A percentile compares a stretch with the other conserved stretches of the same genome.
phyloP scores from a whole-genome alignment of 148 eudicot genomes.

The Salicornia ramosissima region DNA sequence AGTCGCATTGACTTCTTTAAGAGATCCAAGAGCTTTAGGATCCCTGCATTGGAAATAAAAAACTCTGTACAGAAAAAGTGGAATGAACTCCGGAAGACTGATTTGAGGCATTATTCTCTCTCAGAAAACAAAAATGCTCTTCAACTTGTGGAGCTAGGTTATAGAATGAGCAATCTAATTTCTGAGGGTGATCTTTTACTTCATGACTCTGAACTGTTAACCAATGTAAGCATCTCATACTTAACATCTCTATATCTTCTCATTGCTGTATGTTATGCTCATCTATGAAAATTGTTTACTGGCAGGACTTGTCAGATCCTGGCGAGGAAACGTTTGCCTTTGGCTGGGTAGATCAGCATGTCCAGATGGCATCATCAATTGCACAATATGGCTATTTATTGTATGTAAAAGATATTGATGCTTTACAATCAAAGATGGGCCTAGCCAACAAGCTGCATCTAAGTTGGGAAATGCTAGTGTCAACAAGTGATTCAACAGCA shows the following conservation, averaged over 20 bases:
- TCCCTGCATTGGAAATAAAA: slow-evolving; percentile 22
- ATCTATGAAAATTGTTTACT: slow-evolving; percentile 16
- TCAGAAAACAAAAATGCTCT: slow-evolving; percentile 46
- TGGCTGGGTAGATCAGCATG: slow-evolving; percentile 60
- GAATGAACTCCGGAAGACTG: slow-evolving; percentile 55
- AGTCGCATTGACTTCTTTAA: slow-evolving; percentile 70
- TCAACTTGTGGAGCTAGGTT: slow-evolving; percentile 39
- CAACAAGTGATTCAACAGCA: slow-evolving; percentile 54
- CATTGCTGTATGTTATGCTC: slow-evolving; percentile 5
- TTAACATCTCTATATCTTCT: neutral
- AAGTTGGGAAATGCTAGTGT: slow-evolving; percentile 63
- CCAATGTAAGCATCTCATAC: slow-evolving; percentile 12
- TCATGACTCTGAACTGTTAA: slow-evolving; percentile 43
- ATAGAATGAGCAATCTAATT: slow-evolving; percentile 56
- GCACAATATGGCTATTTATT: slow-evolving; percentile 78
- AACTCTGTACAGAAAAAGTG: slow-evolving; percentile 67
- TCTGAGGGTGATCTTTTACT: slow-evolving; percentile 76
- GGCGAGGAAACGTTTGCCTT: slow-evolving; percentile 44
- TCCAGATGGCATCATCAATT: slow-evolving; percentile 55
- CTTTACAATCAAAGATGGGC: slow-evolving; percentile 40
- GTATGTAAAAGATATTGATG: slow-evolving; percentile 50
- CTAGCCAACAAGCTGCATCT: slow-evolving; percentile 40
- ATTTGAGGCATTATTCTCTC: slow-evolving; percentile 43
- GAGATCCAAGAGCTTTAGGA: slow-evolving; percentile 36
- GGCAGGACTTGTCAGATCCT: slow-evolving; percentile 52